These are phyloP conservation scores for Nicotiana tabacum DNA, from an alignment of 257 asterid genomes.

Conservation along the genomic window DNA sequence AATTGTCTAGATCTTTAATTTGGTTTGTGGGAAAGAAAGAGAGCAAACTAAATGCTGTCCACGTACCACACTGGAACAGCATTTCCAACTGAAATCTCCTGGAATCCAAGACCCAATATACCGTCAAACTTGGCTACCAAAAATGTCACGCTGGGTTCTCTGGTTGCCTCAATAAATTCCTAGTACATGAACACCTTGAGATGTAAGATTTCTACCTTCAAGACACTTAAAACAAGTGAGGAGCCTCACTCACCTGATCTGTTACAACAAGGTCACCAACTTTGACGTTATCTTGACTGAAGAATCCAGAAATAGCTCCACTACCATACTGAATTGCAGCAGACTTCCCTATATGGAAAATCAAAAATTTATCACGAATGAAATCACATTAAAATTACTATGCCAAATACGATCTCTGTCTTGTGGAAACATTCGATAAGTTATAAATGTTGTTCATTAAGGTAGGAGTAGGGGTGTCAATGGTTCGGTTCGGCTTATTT, in stretches of 20 bases:
- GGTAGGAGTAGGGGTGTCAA: background rate
- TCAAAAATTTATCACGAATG: background rate
- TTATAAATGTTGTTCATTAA: background rate
- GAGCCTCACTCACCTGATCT: slow-evolving; percentile 49
- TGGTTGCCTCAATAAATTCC: slow-evolving; percentile 74
- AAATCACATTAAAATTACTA: background rate
- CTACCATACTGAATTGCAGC: slow-evolving; percentile 93
- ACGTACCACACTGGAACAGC: slow-evolving; percentile 69
- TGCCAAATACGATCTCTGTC: no score
- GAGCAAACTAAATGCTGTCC: background rate
- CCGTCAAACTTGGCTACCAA: slow-evolving; percentile 80
- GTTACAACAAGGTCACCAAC: slow-evolving; percentile 75
- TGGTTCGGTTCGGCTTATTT: no score
- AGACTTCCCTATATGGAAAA: slow-evolving; percentile 50
- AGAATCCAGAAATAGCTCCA: slow-evolving; percentile 93
- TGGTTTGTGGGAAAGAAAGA: slow-evolving; percentile 16
- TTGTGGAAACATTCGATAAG: background rate
- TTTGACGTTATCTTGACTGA: slow-evolving; percentile 72
- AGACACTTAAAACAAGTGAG: slow-evolving; percentile 1
- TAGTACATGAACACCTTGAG: slow-evolving; percentile 24
- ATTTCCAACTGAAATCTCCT: slow-evolving; percentile 74
- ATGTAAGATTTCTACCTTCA: slow-evolving; percentile 8
- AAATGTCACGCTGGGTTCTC: slow-evolving; percentile 63
- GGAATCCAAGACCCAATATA: slow-evolving; percentile 69
- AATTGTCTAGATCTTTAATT: background rate